A percentile compares a stretch with the other conserved stretches of the same genome.
Conservation (phyloP, 257 asterid species). For the Cordia subcordata region DNA sequence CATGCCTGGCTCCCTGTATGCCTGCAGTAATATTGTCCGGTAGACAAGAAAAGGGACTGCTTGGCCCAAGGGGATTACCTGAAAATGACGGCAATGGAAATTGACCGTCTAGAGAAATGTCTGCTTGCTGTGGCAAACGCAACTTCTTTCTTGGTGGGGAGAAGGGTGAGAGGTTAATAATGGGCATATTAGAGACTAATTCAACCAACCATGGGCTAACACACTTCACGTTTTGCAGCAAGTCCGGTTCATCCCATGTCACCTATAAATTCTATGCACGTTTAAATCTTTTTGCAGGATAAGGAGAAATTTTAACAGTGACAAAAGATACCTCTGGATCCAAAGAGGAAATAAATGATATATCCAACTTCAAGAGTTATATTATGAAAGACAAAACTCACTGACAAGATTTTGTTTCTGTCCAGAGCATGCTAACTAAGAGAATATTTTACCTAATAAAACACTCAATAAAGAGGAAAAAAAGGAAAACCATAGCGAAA, state of each 20-base stretch:
- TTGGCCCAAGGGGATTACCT: conserved; percentile 27
- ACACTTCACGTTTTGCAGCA: conserved; percentile 27
- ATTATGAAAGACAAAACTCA: too few relatives aligned
- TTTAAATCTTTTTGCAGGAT: neutral
- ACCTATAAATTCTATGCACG: conserved; percentile 9
- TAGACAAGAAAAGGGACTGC: conserved; percentile 53
- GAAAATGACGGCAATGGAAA: conserved; percentile 20
- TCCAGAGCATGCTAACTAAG: too few relatives aligned
- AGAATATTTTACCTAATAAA: too few relatives aligned
- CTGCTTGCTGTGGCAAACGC: conserved; percentile 15
- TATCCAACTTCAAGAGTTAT: too few relatives aligned
- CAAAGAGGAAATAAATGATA: too few relatives aligned
- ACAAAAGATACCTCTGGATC: too few relatives aligned
- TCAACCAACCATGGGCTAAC: conserved; percentile 39
- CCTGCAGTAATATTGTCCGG: conserved; percentile 81
- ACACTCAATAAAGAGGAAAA: too few relatives aligned
- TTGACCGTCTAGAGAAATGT: conserved; percentile 16
- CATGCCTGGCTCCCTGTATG: conserved; percentile 99
- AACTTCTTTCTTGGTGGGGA: conserved; percentile 28
- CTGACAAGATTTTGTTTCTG: too few relatives aligned
- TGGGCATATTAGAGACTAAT: conserved; percentile 29
- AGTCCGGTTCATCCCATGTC: conserved; percentile 36
- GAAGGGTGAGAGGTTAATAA: conserved; percentile 19
- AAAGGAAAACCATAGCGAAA: too few relatives aligned
- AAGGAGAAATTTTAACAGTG: too few relatives aligned